Conservation (phyloP, 768 basidiomycete species). For the Gelatoporia subvermispora region DNA sequence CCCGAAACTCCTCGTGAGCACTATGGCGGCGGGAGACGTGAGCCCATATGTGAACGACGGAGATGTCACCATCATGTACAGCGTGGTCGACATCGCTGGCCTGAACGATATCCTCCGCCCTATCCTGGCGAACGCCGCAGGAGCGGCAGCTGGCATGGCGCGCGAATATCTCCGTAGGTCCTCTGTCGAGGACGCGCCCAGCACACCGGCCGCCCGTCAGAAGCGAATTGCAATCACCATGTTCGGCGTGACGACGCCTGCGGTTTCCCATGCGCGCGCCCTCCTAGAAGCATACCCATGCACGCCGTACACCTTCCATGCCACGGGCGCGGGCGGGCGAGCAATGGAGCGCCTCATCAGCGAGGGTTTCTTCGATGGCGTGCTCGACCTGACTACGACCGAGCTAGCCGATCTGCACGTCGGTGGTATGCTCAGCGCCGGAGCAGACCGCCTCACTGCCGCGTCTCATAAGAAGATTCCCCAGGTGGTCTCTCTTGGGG, state of each 20-base stretch:
- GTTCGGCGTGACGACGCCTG: conserved; percentile 18
- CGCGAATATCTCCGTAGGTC: conserved; percentile 7
- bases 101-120: conserved; percentile 17
- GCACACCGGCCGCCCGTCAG: neutral
- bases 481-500: conserved; percentile 18
- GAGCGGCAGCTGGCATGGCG: conserved; percentile 17
- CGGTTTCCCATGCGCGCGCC: conserved; percentile 13
- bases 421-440: conserved; percentile 17
- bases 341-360: conserved; percentile 13
- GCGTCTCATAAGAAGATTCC: conserved; percentile 9
- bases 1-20: conserved; percentile 18
- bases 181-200: neutral
- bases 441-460: conserved; percentile 13
- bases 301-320: conserved; percentile 18
- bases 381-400: conserved; percentile 17
- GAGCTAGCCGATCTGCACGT: conserved; percentile 17
- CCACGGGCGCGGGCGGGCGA: conserved; percentile 14
- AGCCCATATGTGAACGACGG: conserved; percentile 11
- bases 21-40: conserved; percentile 17
- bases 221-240: conserved; percentile 17
- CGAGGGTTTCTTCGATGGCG: conserved; percentile 13
- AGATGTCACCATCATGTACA: conserved; percentile 14
- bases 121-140: conserved; percentile 15
- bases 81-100: conserved; percentile 18
- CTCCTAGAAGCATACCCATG: conserved; percentile 12